Base-by-base conservation (phyloP, 1,284 basidiomycete genomes). In the Schizophyllum commune region DNA sequence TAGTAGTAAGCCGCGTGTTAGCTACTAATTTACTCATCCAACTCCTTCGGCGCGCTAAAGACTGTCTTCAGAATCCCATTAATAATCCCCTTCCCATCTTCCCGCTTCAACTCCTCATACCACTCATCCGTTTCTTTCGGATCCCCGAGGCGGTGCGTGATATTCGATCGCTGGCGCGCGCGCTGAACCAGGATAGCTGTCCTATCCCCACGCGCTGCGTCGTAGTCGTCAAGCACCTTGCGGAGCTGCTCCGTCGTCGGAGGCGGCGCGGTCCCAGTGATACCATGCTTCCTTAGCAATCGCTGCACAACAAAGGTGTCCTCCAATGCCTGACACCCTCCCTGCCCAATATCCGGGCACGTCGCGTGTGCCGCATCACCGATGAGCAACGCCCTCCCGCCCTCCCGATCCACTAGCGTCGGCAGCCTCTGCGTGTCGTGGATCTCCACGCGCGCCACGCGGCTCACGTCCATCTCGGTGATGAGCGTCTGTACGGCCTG, bases 321-420 rank as follows among this genome's bases (percentile, higher is more conserved):
- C 32, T 64, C 63, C 33, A 64, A 52, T 13, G 63, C 63, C 58
- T 61, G 61, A 1, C 56, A 58, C 2, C 56, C 61, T 22, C 63
- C 63, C 56, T 64, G 63, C 2, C 47, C 63, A 0, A 64, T 22
- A 13, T 61, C 34, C 1, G 63, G 60, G 4, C 56, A 20, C 4
- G 63, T 63, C 5, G 39, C 62, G 47, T 64, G 63, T 4, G 63
- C 63, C 1, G 63, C 52, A 19, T 64, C 63, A 1, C 61, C 61
- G 3, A 64, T 34, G 5, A 64, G 56, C 21, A 47, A 8, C 39
- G 39, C 39, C 13, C 39, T 11, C 9, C 39, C 39, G 39, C 39
- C 39, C 4, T 47, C 39, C 13, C 39, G 39, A 17, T 47, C 39
- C 9, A 47, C 17, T 3, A 47, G 39, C 17, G 39, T 47, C 39